Conservation (phyloP, 768 basidiomycete genomes). For the Harrya chromipes region DNA sequence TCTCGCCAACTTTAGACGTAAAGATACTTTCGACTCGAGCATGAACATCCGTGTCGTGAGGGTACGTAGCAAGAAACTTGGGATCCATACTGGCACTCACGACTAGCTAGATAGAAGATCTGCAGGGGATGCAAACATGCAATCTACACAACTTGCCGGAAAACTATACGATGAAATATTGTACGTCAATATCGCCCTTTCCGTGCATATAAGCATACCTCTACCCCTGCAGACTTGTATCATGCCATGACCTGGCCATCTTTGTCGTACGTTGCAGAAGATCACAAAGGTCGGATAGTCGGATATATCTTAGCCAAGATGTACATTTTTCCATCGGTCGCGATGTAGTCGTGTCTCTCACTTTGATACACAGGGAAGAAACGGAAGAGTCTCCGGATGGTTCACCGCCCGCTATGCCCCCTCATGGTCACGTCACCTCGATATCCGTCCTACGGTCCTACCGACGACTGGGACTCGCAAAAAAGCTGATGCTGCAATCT, state of each 20-base stretch:
- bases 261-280: conserved; percentile 90
- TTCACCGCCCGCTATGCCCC: conserved; percentile 47
- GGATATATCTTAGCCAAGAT: conserved; percentile 97
- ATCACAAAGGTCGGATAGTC: conserved; percentile 83
- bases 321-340: conserved; percentile 41
- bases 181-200: conserved; percentile 36
- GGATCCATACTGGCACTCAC: conserved; percentile 12
- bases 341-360: conserved; percentile 20
- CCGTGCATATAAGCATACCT: not conserved
- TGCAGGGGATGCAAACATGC: conserved; percentile 90
- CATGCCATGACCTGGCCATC: conserved; percentile 92
- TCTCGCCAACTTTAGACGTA: no score
- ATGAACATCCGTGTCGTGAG: conserved; percentile 34
- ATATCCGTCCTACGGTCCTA: conserved; percentile 93
- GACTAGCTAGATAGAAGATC: conserved; percentile 68
- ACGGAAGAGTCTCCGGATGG: conserved; percentile 41
- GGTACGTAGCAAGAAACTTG: conserved; percentile 13
- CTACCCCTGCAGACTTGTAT: conserved; percentile 68
- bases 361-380: conserved; percentile 52
- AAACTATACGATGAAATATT: conserved; percentile 83
- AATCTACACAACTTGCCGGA: conserved; percentile 93
- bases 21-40: not conserved
- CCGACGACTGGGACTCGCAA: conserved; percentile 87
- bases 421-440: conserved; percentile 93
- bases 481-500: conserved; percentile 90